Percentiles rank a stretch among this genome's conserved stretches.
Conservation (phyloP, 441 rosid genomes). For the Syzygium syzygioides region DNA sequence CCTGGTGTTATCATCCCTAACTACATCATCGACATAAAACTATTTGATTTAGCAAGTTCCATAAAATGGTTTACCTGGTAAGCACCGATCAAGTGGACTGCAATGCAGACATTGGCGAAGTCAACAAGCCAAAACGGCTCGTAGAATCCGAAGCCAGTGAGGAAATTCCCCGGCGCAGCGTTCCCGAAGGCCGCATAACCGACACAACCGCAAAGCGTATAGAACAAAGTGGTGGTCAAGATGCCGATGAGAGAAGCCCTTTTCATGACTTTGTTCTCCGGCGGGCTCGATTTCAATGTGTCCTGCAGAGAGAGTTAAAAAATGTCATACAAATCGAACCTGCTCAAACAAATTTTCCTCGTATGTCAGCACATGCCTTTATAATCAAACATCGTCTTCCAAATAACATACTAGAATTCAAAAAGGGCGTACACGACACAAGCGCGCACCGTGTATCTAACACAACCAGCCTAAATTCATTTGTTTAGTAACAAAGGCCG, state of each 20-base stretch:
- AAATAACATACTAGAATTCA: background rate
- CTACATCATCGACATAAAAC: background rate
- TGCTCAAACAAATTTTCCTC: background rate
- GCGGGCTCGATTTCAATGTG: slow-evolving; percentile 60
- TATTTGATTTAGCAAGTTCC: background rate
- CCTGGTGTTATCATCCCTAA: background rate
- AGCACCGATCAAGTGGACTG: slow-evolving; percentile 75
- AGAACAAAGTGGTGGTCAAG: slow-evolving; percentile 59
- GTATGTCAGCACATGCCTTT: background rate
- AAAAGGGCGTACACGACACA: background rate
- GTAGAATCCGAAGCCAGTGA: slow-evolving; percentile 81
- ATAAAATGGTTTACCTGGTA: slow-evolving; percentile 48
- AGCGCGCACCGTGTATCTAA: background rate
- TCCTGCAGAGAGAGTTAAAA: slow-evolving; percentile 38
- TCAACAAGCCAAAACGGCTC: slow-evolving; percentile 87
- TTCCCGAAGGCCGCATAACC: slow-evolving; percentile 92
- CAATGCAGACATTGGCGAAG: slow-evolving; percentile 74
- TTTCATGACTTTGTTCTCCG: slow-evolving; percentile 83
- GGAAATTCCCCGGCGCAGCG: slow-evolving; percentile 74
- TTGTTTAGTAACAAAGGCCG: background rate
- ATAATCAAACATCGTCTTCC: background rate
- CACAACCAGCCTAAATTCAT: background rate
- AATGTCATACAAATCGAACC: background rate
- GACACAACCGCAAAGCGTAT: slow-evolving; percentile 63
- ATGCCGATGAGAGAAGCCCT: slow-evolving; percentile 51